These are phyloP conservation scores for Coccomyxa subellipsoidea DNA, from an alignment of 163 green algal species.

Conservation along the genomic window DNA sequence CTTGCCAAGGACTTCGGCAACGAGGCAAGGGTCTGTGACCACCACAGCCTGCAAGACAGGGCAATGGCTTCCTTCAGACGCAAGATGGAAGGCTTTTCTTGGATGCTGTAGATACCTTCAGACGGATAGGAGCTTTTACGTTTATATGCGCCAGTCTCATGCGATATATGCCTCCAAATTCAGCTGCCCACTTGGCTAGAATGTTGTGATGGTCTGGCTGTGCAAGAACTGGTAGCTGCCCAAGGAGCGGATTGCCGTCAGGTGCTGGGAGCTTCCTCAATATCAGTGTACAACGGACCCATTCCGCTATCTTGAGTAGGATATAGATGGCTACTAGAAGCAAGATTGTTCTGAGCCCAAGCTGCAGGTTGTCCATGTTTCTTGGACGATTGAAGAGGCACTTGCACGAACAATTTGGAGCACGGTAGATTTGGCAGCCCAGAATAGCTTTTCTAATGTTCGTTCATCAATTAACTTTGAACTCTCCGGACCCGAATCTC, in stretches of 20 bases:
- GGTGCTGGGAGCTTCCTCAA: conserved; percentile 9
- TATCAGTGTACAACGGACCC: neutral
- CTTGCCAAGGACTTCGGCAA: conserved; percentile 19
- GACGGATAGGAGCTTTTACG: neutral
- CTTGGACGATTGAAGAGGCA: neutral
- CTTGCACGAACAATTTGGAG: too few relatives aligned
- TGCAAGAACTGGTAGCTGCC: neutral
- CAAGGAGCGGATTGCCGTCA: neutral
- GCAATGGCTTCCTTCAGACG: neutral
- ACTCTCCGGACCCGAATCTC: neutral
- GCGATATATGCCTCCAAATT: conserved; percentile 16
- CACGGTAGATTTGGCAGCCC: neutral
- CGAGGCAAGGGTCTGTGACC: conserved; percentile 23
- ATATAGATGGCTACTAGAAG: neutral
- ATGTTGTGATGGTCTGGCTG: conserved; percentile 5
- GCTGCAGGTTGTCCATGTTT: neutral
- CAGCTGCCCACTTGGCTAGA: conserved; percentile 5
- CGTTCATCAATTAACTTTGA: neutral
- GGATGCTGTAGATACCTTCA: neutral
- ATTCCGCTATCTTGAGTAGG: neutral
- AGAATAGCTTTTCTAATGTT: neutral
- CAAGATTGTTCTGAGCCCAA: neutral
- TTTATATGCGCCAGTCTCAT: conserved; percentile 13
- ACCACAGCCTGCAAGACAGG: conserved; percentile 14
- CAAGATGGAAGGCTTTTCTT: neutral